A percentile compares a stretch with the other conserved stretches of the same genome.
Evolutionary conservation across 2,329 filamentous ascomycete genomes (phyloP).

Genomic region (Didymosphaeria variabile): DNA sequence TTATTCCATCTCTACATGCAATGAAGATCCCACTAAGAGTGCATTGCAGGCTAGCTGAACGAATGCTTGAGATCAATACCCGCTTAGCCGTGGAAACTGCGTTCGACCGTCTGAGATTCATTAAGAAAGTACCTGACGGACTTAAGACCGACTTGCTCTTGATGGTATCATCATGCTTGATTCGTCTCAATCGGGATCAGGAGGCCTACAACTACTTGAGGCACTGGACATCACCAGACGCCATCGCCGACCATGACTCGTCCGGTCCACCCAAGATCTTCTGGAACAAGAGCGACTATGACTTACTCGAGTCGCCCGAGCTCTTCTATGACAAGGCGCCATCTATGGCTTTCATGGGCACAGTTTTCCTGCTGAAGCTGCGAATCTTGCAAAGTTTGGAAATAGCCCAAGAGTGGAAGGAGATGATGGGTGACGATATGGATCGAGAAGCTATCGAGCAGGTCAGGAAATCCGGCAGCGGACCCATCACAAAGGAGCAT

Average conservation of each 20-base stretch:
- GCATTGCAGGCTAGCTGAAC: not conserved
- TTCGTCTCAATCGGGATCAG: not conserved
- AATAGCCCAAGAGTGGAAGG: not conserved
- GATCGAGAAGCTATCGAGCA: too few relatives aligned
- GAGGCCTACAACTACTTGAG: constrained; percentile 4
- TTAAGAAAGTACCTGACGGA: not conserved
- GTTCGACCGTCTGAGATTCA: not conserved
- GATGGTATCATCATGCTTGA: not conserved
- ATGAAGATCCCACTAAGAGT: not conserved
- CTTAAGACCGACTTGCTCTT: not conserved
- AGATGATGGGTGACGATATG: not conserved
- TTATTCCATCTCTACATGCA: not conserved
- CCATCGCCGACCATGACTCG: not conserved
- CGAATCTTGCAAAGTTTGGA: not conserved
- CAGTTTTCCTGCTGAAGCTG: not conserved
- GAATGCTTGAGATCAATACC: not conserved
- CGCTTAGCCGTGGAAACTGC: not conserved
- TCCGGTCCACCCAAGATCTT: too few relatives aligned
- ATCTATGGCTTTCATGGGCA: not conserved
- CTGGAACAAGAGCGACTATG: not conserved
- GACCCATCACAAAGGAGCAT: too few relatives aligned
- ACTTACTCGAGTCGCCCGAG: not conserved
- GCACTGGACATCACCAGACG: not conserved
- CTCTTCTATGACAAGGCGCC: not conserved
- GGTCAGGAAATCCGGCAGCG: too few relatives aligned